Conservation (phyloP, 257 asterid genomes). For the Fraxinus pennsylvanica region DNA sequence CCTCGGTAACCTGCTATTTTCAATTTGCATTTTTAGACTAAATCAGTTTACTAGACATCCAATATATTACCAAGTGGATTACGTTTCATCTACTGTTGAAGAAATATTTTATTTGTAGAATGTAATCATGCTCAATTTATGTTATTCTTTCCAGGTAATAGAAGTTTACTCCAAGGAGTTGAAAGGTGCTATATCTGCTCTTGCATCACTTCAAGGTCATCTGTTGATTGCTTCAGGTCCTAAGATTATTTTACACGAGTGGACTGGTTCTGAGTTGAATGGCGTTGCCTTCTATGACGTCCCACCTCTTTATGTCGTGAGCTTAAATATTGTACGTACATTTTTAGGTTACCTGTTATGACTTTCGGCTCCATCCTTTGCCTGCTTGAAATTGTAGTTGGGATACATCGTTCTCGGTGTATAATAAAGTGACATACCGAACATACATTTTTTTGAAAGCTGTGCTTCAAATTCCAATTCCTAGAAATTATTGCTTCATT, state of each 20-base stretch:
- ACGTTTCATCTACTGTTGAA: constrained; percentile 20
- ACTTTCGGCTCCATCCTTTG: background rate
- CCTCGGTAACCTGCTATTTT: constrained; percentile 48
- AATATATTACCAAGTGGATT: constrained; percentile 19
- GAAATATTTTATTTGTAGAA: constrained; percentile 14
- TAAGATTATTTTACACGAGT: constrained; percentile 83
- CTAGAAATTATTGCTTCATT: constrained; percentile 15
- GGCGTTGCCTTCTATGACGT: constrained; percentile 88
- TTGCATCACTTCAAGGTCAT: constrained; percentile 96
- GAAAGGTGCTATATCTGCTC: constrained; percentile 99
- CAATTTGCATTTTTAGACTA: constrained; percentile 17
- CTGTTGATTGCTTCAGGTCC: constrained; percentile 94
- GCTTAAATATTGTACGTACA: constrained; percentile 86
- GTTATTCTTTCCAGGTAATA: constrained; percentile 58
- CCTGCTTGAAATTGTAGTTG: constrained; percentile 16
- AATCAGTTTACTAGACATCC: constrained; percentile 21
- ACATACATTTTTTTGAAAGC: constrained; percentile 3
- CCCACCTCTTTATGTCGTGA: constrained; percentile 97
- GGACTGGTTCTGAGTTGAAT: constrained; percentile 94
- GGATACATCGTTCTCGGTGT: background rate
- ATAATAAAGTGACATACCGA: background rate
- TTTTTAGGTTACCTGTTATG: background rate
- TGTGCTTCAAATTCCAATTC: constrained; percentile 1
- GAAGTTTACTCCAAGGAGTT: constrained; percentile 92
- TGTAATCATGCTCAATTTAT: constrained; percentile 12